A percentile compares a stretch with the other conserved stretches of the same genome.
phyloP scores from a whole-genome alignment of 352 stramenopile genomes.

The Albugo candida region DNA sequence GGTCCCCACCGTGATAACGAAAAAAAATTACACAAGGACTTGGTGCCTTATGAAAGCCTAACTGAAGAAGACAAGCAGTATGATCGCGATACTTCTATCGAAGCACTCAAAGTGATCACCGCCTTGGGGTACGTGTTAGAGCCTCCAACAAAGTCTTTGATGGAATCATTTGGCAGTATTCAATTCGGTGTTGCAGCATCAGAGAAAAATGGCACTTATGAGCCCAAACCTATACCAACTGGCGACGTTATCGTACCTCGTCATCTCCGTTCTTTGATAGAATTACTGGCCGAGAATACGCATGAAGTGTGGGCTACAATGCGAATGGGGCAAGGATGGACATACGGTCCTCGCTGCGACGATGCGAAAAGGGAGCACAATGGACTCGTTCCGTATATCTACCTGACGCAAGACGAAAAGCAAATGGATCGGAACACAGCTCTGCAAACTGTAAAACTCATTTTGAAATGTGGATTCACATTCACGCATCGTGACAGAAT shows the following conservation, averaged over 20 bases:
- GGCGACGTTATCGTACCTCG: constrained; percentile 35
- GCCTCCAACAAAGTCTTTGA: constrained; percentile 14
- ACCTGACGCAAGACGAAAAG: constrained; percentile 56
- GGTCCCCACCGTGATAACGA: constrained; percentile 44
- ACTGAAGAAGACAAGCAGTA: constrained; percentile 67
- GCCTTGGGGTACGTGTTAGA: constrained; percentile 52
- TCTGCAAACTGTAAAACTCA: constrained; percentile 63
- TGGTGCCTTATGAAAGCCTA: constrained; percentile 50
- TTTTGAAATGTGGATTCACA: constrained; percentile 43
- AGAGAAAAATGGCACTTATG: constrained; percentile 34
- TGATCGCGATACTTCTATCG: constrained; percentile 59
- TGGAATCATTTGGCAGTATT: constrained; percentile 24
- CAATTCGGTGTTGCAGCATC: constrained; percentile 28
- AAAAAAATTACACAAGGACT: constrained; percentile 35
- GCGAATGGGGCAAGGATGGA: constrained; percentile 62
- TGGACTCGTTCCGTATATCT: constrained; percentile 58
- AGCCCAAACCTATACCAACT: constrained; percentile 35
- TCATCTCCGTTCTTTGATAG: constrained; percentile 42
- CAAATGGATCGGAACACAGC: constrained; percentile 74
- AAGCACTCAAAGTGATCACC: constrained; percentile 58
- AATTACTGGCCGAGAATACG: constrained; percentile 58
- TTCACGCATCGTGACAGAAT: constrained; percentile 17
- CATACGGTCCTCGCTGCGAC: constrained; percentile 39
- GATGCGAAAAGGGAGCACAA: constrained; percentile 56
- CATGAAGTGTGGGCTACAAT: constrained; percentile 71